Base-by-base conservation (phyloP, 2,329 filamentous ascomycete species). In the Dryadomyces quercivorus region DNA sequence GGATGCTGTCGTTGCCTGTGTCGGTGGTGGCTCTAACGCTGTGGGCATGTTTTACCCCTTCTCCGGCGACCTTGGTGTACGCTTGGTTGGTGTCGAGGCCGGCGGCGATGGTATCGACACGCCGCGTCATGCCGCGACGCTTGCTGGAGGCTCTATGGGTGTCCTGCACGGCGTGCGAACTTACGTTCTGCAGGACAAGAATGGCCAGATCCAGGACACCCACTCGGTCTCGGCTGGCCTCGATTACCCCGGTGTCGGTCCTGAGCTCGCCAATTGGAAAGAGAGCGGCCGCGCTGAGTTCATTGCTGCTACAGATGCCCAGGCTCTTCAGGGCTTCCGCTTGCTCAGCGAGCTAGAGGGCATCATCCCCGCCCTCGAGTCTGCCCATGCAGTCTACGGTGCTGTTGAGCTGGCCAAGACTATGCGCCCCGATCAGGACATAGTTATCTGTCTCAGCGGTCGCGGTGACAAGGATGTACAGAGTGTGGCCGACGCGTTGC, bases 11-110 rank as follows among this genome's bases (percentile, higher is more conserved):
- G 89, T 98, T 16, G 93, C 93, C 10, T 98, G 93, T 65, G 93
- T 98, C 13, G 93, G 93, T 55, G 93, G 93, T 61, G 93, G 93
- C 56, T 91, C 85, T 67, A 98, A 98, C 67, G 93, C 93, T 2
- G 85, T 86, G 3, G 93, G 93, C 72, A 98, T 97, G 91, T 98
- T 98, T 75, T 94, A 92, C 70, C 93, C 93, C 52, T 98, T 98
- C 73, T 78, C 86, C 59, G 82, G 89, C 45, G 92, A 98, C 63
- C 78, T 78, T 0, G 84, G 77, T 57, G 93, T 98, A 57, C 90
- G 91, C 72, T 79, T 96, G 3, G 76, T 97, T 13, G 93, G 93
- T 60, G 91, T 98, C 2, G 93, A 98, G 74, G 93, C 93, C 13
- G 93, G 89, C 43, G 93, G 93, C 58, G 93, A 97, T 63, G 93